Base-by-base conservation (phyloP, 164 flowering plant species). In the Annona squamosa region DNA sequence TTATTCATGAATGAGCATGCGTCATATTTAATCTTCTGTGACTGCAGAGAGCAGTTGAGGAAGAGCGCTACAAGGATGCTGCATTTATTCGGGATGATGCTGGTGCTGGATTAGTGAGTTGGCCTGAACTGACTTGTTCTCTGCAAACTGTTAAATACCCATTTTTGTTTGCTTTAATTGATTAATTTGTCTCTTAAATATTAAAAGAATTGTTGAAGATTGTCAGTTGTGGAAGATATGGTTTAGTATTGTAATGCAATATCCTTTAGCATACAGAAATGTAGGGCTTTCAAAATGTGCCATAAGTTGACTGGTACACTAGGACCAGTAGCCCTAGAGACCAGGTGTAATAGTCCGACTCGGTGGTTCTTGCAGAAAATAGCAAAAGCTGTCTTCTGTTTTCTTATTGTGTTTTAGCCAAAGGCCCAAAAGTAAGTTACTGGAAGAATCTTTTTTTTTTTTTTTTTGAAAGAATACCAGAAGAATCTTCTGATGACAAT, bases 61-160 rank as follows among this genome's bases (percentile, higher is more conserved):
- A 90, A 77, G 99, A 93, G 82, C 82, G 87, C 45, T 96, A 91
- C 65, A 66, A 75, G 48, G 97, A 93, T 76, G 99, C 99, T 46
- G 88, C 89, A 68, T 82, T 80, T 72, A 62, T 91, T 13, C 82
- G 98, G 69, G 98, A 96, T 76, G 72, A 83, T 80, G 99, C 97
- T 68, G 86, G 92, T 74, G 94, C 94, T 79, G 99, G 99, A 74
- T 79, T 96, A 89, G 99, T 96, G 77, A 87, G 97, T 82, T 76
- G 4, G 66, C 26, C 48, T 37, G 66, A 68, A 26, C 37, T 26
- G 66, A 56, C 18, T 72, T 5, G 26, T 68, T 46, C 70, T 68
- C 46, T n/a, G 42, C 13, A 68, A n/a, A 46, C 5, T 68, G 37
- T 9, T 18, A 68, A 46, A 67, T 2, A 52, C 13, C 17, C 17